These are phyloP conservation scores for Fusarium sp. DNA, from an alignment of 2,329 filamentous ascomycete genomes.

Conservation along the genomic window DNA sequence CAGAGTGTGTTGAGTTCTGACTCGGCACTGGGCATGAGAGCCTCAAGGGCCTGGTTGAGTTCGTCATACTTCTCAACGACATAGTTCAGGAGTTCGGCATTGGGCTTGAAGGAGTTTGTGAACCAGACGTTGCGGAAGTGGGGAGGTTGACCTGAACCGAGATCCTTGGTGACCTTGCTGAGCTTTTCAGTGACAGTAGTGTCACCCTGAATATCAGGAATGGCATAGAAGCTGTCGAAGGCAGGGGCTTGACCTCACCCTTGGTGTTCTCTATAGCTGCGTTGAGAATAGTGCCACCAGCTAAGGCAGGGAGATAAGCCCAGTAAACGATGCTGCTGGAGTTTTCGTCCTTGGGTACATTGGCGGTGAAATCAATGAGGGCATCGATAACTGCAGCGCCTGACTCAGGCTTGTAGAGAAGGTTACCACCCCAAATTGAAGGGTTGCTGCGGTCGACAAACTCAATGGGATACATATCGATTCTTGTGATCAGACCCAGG, in stretches of 20 bases:
- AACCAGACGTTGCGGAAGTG: slow-evolving; percentile 50
- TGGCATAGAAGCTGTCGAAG: slow-evolving; percentile 43
- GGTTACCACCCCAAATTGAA: slow-evolving; percentile 46
- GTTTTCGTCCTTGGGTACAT: slow-evolving; percentile 45
- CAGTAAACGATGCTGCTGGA: slow-evolving; percentile 47
- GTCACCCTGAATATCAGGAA: slow-evolving; percentile 38
- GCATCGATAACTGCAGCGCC: slow-evolving; percentile 41
- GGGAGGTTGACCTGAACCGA: slow-evolving; percentile 43
- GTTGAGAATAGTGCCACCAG: slow-evolving; percentile 45
- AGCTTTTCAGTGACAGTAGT: slow-evolving; percentile 43
- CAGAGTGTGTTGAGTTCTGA: slow-evolving; percentile 45
- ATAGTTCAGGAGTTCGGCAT: slow-evolving; percentile 47
- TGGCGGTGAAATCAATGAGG: slow-evolving; percentile 46
- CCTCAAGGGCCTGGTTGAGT: slow-evolving; percentile 42
- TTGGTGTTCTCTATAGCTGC: slow-evolving; percentile 46
- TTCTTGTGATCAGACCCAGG: slow-evolving; percentile 52
- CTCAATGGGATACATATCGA: slow-evolving; percentile 46
- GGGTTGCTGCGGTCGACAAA: slow-evolving; percentile 40
- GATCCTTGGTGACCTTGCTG: slow-evolving; percentile 44
- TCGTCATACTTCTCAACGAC: slow-evolving; percentile 44
- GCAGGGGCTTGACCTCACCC: slow-evolving; percentile 42
- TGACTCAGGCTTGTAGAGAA: slow-evolving; percentile 38
- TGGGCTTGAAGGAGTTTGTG: slow-evolving; percentile 49
- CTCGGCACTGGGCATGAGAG: slow-evolving; percentile 32
- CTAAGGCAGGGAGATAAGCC: slow-evolving; percentile 44